Evolutionary conservation across 129 eudicot genomes (phyloP), one percentile per base, ranked within the genome.

Genomic region (Sambucus nigra): DNA sequence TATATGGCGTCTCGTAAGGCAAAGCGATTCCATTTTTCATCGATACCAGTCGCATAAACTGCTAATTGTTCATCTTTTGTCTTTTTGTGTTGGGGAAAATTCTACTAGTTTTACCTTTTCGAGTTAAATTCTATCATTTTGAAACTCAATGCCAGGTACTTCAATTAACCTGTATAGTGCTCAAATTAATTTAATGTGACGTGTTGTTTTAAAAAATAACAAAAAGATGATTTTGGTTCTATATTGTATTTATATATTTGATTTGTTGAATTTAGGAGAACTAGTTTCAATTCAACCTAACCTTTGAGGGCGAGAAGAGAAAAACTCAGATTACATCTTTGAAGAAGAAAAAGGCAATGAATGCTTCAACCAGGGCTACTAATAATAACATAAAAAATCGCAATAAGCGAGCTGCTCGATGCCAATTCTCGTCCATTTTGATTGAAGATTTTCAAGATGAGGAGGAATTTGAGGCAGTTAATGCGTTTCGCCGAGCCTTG

Each of bases 371-470:
- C 12, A 80, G 56, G 47, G 31, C 61, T 3, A 47, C 80, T 3
- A 77, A 71, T 28, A 54, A 78, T 11, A 46, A 79, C 2, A 76
- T 65, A 71, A 79, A 64, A 20, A n/a, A n/a, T n/a, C 72, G 76
- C 29, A 64, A 68, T 51, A 80, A 41, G 42, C 66, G 60, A 6
- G 76, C 76, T 25, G 69, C 85, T 27, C 80, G 67, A 65, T 89
- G 94, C 47, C 78, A 65, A 10, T 89, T 73, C 59, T 85, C 95
- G 25, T 80, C 93, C 4, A 79, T 84, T 51, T 75, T 88, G 0
- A 57, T 68, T n/a, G 83, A 76, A 51, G 95, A 89, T 71, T 67
- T 71, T 52, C 71, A 79, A 59, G 86, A 89, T 64, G 95, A 77
- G 50, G 77, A 81, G 49, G 98, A 89, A 65, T 95, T 73, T 61